phyloP scores from a whole-genome alignment of 441 rosid species.

The Sinapis alba region DNA sequence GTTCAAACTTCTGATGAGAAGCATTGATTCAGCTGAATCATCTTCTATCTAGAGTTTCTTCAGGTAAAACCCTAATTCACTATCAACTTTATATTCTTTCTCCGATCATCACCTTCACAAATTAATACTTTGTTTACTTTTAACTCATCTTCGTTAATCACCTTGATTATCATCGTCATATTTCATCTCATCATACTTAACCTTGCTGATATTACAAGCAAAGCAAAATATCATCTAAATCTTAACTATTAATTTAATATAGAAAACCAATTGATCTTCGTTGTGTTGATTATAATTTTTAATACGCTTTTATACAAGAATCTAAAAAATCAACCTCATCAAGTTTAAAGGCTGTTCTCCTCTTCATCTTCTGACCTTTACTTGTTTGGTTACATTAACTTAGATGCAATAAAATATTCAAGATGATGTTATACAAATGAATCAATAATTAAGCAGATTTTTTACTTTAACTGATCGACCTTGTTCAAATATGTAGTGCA shows the following conservation, averaged over 20 bases:
- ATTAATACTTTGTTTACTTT: not conserved
- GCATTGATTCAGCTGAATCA: conserved; percentile 47
- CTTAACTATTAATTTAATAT: not conserved
- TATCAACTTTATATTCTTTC: conserved; percentile 8
- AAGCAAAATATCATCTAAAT: conserved; percentile 32
- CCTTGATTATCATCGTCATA: conserved; percentile 22
- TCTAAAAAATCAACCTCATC: not conserved
- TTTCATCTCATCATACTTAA: conserved; percentile 31
- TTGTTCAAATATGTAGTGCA: not conserved
- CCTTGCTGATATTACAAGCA: conserved; percentile 45
- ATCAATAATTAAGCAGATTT: not conserved
- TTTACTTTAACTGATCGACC: not conserved
- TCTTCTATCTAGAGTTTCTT: conserved; percentile 31
- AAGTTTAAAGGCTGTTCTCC: not conserved
- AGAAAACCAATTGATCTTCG: not conserved
- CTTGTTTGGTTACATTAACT: conserved; percentile 3
- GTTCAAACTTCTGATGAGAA: conserved; percentile 22
- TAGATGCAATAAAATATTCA: not conserved
- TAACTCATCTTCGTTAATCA: conserved; percentile 17
- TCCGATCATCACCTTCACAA: not conserved
- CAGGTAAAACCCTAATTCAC: conserved; percentile 43
- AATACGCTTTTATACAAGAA: not conserved
- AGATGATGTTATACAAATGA: not conserved
- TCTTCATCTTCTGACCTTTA: not conserved
- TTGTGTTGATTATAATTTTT: not conserved